Evolutionary conservation across 1,284 basidiomycete genomes (phyloP).

Genomic region (Apiotrichum gamsii): DNA sequence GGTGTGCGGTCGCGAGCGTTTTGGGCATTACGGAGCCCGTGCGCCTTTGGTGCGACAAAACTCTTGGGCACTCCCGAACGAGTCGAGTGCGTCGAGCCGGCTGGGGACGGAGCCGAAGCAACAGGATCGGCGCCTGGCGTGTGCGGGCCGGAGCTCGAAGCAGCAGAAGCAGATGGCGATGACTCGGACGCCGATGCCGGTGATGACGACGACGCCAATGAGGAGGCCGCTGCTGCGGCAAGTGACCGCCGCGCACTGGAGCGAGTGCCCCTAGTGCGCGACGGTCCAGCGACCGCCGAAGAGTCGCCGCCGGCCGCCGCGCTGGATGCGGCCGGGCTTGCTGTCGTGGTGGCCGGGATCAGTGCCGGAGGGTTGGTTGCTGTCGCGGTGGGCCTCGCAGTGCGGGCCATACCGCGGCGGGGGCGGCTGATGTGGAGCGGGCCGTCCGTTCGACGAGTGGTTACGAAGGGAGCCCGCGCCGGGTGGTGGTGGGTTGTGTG

Average conservation of each 20-base stretch:
- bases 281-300: conserved; percentile 2
- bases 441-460: no score
- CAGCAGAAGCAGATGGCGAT: no score
- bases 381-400: conserved; percentile 15
- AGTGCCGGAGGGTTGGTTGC: conserved; percentile 5
- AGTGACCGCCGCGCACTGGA: background rate
- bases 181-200: background rate
- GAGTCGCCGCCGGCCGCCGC: background rate
- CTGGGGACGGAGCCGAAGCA: background rate
- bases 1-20: conserved; percentile 29
- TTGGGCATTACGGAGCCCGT: conserved; percentile 32
- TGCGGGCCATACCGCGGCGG: conserved; percentile 19
- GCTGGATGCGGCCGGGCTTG: conserved; percentile 2
- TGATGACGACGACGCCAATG: background rate
- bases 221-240: conserved; percentile 1
- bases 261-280: conserved; percentile 2
- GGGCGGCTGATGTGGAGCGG: background rate
- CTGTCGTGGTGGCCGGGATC: conserved; percentile 4
- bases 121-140: background rate
- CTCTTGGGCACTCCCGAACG: conserved; percentile 6
- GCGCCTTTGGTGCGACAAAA: conserved; percentile 32
- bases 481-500: no score
- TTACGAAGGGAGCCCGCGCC: no score
- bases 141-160: no score
- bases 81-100: conserved; percentile 5